Conservation (phyloP, 1,284 basidiomycete species). For the Pyrrhoderma noxium region DNA sequence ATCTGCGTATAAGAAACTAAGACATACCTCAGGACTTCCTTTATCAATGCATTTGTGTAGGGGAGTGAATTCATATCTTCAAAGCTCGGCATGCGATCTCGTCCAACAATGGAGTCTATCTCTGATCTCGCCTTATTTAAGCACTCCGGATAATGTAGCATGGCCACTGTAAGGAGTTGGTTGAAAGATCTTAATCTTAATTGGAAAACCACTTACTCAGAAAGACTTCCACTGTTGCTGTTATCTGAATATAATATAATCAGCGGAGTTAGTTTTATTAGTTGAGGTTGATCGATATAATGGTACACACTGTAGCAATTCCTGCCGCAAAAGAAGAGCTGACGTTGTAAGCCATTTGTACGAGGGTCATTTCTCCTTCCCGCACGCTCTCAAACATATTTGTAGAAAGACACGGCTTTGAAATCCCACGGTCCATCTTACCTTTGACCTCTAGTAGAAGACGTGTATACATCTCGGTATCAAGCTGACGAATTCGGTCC, state of each 20-base stretch:
- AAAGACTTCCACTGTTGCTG: slow-evolving; percentile 2
- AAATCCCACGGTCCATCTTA: slow-evolving; percentile 10
- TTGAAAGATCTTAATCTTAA: background rate
- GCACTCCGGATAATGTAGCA: slow-evolving; percentile 11
- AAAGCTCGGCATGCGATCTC: slow-evolving; percentile 18
- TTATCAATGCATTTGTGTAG: slow-evolving; percentile 16
- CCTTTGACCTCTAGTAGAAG: slow-evolving; percentile 16
- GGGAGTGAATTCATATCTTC: slow-evolving; percentile 19
- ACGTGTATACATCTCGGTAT: slow-evolving; percentile 12
- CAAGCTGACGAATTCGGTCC: slow-evolving; percentile 14
- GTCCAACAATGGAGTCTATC: slow-evolving; percentile 19
- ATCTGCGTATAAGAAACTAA: background rate
- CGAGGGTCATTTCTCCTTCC: slow-evolving; percentile 13
- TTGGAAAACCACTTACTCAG: background rate
- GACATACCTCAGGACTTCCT: slow-evolving; percentile 13
- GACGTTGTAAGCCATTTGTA: slow-evolving; percentile 21
- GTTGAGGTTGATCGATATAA: background rate
- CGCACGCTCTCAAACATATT: slow-evolving; percentile 11
- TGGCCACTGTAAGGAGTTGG: background rate
- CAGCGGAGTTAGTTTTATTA: too few species aligned
- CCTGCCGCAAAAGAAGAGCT: slow-evolving; percentile 21
- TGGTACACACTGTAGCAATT: slow-evolving; percentile 20
- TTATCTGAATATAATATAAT: background rate
- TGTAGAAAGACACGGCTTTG: slow-evolving; percentile 20
- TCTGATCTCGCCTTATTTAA: slow-evolving; percentile 14